Evolutionary conservation across 2,329 filamentous ascomycete species (phyloP).

Genomic region (Colletotrichum magnum): DNA sequence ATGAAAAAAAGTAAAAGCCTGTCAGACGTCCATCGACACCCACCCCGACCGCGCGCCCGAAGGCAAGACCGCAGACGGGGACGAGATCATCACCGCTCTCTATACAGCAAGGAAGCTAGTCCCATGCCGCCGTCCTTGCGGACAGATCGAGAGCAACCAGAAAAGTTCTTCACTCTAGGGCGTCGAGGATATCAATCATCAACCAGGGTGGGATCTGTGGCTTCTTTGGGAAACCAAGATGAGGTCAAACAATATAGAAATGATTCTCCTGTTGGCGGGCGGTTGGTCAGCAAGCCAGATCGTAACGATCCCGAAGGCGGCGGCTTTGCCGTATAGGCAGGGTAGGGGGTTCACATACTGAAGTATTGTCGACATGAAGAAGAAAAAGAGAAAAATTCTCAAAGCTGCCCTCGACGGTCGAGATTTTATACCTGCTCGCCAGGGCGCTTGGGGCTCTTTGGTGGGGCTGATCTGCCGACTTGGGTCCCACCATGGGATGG

Average conservation of each 20-base stretch:
- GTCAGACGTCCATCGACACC: conserved; percentile 93
- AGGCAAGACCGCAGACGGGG: conserved; percentile 80
- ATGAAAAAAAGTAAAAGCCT: conserved; percentile 72
- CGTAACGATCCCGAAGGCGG: conserved; percentile 40
- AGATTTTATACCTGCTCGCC: conserved; percentile 57
- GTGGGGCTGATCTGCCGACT: conserved; percentile 16
- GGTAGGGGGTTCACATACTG: conserved; percentile 59
- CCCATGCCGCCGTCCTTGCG: conserved; percentile 71
- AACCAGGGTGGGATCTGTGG: conserved; percentile 95
- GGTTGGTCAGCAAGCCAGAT: conserved; percentile 37
- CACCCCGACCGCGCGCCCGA: conserved; percentile 84
- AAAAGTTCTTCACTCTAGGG: conserved; percentile 85
- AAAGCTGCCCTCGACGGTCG: conserved; percentile 47
- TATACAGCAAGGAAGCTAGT: conserved; percentile 70
- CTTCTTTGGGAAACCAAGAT: conserved; percentile 94
- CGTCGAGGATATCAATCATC: conserved; percentile 91
- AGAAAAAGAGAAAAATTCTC: conserved; percentile 59
- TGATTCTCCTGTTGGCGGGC: conserved; percentile 77
- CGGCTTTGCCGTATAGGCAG: conserved; percentile 21
- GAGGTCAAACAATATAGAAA: conserved; percentile 97
- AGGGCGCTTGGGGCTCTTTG: conserved; percentile 1
- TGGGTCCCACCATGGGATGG: conserved; percentile 9
- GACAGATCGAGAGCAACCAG: conserved; percentile 71
- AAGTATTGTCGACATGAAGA: conserved; percentile 76
- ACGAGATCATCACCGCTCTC: conserved; percentile 96